These are phyloP conservation scores for Trametes cinnabarina DNA, from an alignment of 768 basidiomycete species.

Conservation along the genomic window DNA sequence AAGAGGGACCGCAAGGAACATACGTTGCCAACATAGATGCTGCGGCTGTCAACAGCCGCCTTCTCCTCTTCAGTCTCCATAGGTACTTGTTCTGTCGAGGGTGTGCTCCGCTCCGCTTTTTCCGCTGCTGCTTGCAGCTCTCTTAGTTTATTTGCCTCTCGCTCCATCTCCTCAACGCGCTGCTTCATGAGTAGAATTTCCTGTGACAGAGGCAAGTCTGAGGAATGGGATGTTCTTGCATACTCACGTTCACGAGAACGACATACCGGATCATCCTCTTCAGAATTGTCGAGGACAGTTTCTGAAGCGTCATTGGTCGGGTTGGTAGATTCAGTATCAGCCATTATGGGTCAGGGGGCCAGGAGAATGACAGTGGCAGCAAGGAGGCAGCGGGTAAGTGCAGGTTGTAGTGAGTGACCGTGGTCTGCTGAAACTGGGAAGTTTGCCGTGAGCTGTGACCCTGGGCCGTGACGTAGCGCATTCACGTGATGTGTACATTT, in stretches of 20 bases:
- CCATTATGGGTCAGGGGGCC: constrained; percentile 20
- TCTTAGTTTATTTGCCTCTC: constrained; percentile 82
- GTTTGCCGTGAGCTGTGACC: constrained; percentile 12
- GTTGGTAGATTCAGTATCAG: constrained; percentile 28
- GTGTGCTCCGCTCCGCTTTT: constrained; percentile 48
- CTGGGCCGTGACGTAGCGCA: constrained; percentile 1
- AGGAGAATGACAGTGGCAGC: constrained; percentile 28
- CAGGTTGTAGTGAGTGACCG: not conserved
- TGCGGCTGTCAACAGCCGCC: constrained; percentile 75
- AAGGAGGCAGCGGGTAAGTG: not conserved
- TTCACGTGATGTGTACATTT: constrained; percentile 10
- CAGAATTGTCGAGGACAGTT: constrained; percentile 29
- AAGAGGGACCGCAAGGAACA: not conserved
- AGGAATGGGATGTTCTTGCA: too few species aligned
- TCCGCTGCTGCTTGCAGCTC: constrained; percentile 82
- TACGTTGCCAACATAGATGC: constrained; percentile 96
- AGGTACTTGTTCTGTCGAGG: constrained; percentile 46
- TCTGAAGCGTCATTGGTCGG: constrained; percentile 26
- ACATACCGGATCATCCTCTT: constrained; percentile 37
- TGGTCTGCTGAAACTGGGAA: constrained; percentile 8
- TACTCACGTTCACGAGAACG: not conserved
- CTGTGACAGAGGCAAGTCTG: too few species aligned
- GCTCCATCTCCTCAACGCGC: constrained; percentile 90
- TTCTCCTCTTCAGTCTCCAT: constrained; percentile 87
- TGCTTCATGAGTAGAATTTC: constrained; percentile 91